Evolutionary conservation across 1,139 yeast genomes (phyloP).

Genomic region (Saccharomyces pastorianus): DNA sequence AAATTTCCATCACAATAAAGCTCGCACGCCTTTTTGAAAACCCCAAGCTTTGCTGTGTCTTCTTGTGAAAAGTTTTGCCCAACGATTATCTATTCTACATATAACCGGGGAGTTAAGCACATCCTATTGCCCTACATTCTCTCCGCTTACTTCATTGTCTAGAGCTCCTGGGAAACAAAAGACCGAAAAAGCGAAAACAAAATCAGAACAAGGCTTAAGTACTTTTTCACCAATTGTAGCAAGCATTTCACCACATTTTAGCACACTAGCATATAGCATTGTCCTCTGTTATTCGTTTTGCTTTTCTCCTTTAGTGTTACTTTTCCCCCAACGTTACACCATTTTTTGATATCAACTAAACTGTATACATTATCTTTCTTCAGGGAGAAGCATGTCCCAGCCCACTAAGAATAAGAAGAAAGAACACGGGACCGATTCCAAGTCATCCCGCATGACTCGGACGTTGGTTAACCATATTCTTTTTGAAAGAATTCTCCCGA

Average conservation of each 20-base stretch:
- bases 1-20: neutral
- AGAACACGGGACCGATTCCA: neutral
- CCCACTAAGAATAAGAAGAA: neutral
- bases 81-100: neutral
- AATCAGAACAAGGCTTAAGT: neutral
- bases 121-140: neutral
- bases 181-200: neutral
- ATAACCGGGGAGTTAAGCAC: neutral
- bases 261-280: neutral
- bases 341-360: neutral
- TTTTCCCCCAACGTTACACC: neutral
- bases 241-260: neutral
- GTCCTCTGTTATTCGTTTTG: neutral
- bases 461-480: slow-evolving; percentile 19
- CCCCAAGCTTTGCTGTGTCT: neutral
- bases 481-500: slow-evolving; percentile 18
- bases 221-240: neutral
- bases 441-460: slow-evolving; percentile 7
- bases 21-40: neutral
- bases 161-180: neutral
- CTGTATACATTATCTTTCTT: neutral
- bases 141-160: neutral
- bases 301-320: neutral
- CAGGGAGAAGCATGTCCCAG: neutral
- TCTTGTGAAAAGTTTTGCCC: neutral